Evolutionary conservation across 208 protist genomes (phyloP), one percentile per base, ranked within the genome.

Genomic region (Leishmania tarentolae): DNA sequence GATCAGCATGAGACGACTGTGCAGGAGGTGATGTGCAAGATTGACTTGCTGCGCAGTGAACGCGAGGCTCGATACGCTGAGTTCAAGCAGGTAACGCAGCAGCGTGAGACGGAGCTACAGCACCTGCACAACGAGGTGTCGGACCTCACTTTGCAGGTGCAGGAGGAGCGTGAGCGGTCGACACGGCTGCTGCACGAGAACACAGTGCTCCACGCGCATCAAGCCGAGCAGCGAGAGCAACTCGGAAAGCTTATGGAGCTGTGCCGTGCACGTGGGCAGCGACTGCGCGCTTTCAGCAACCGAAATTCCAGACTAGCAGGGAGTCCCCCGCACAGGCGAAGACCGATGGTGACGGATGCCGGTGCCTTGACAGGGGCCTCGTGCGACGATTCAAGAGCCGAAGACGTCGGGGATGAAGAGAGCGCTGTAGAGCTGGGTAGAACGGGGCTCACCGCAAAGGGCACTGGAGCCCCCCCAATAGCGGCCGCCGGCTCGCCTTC

Each of bases 161-260:
- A 93, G 79, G 90, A 95, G 78, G 88, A 92, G 73, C 88, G 87
- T 7, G 93, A 95, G 86, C 80, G 87, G 61, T 76, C 82, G 8
- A 87, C 78, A n/a, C 89, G 92, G 2, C 84, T 96, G 24, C 82
- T 93, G 59, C 82, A 96, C 76, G 92, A 96, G 80, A 93, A 86
- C 73, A 87, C 88, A 0, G 90, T 91, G 0, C 83, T 93, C 40
- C 77, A 89, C 85, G 81, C 88, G 35, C 86, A 91, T 50, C 82
- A 81, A 65, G 82, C 86, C 17, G 86, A 86, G 72, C 83, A 86
- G 73, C 81, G 77, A 50, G 87, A 83, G 66, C 83, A 85, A 53
- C 69, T 93, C 35, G 83, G 76, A 9, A 83, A 68, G 50, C 76
- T 95, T 17, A 71, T 87, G n/a, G 86, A 84, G 31, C 84, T 89